Evolutionary conservation across 1,284 basidiomycete species (phyloP).

Genomic region (Trichosporon faecale): DNA sequence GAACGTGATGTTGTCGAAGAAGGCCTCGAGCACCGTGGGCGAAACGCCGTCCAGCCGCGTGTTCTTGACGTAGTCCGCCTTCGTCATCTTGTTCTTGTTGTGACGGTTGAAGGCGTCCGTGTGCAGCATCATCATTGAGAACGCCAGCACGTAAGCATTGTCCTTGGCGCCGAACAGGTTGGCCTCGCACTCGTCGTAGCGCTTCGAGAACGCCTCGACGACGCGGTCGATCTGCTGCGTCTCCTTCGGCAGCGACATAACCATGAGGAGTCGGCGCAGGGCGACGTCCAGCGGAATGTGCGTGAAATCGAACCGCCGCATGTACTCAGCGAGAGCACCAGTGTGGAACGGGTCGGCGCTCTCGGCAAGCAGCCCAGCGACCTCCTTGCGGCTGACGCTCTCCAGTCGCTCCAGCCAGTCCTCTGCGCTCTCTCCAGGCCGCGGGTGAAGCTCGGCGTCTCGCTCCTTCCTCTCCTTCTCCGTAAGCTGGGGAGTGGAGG

Average conservation of each 20-base stretch:
- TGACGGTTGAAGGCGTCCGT: slow-evolving; percentile 98
- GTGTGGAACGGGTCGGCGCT: slow-evolving; percentile 72
- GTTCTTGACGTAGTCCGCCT: slow-evolving; percentile 86
- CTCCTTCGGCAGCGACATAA: slow-evolving; percentile 84
- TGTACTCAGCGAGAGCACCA: slow-evolving; percentile 68
- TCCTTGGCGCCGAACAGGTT: slow-evolving; percentile 77
- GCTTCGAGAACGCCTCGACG: slow-evolving; percentile 87
- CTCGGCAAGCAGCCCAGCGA: slow-evolving; percentile 73
- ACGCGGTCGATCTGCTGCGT: slow-evolving; percentile 98
- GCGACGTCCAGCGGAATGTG: slow-evolving; percentile 84
- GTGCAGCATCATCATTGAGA: slow-evolving; percentile 98
- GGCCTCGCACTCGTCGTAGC: slow-evolving; percentile 82
- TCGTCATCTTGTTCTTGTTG: slow-evolving; percentile 97
- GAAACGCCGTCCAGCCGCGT: slow-evolving; percentile 81
- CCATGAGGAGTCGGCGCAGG: slow-evolving; percentile 84
- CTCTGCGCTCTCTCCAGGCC: slow-evolving; percentile 51
- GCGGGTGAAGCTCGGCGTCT: slow-evolving; percentile 1
- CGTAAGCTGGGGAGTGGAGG: slow-evolving; percentile 8
- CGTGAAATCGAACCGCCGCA: slow-evolving; percentile 75
- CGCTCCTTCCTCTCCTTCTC: not conserved
- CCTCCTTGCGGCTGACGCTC: slow-evolving; percentile 68
- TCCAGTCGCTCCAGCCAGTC: slow-evolving; percentile 65
- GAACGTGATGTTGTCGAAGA: slow-evolving; percentile 94
- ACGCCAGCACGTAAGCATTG: slow-evolving; percentile 93
- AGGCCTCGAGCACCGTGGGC: slow-evolving; percentile 81